Percentiles rank a stretch among this genome's conserved stretches.
These are phyloP conservation scores for Stachybotrys chlorohalonatus DNA, from an alignment of 2,329 filamentous ascomycete species.

Conservation along the genomic window DNA sequence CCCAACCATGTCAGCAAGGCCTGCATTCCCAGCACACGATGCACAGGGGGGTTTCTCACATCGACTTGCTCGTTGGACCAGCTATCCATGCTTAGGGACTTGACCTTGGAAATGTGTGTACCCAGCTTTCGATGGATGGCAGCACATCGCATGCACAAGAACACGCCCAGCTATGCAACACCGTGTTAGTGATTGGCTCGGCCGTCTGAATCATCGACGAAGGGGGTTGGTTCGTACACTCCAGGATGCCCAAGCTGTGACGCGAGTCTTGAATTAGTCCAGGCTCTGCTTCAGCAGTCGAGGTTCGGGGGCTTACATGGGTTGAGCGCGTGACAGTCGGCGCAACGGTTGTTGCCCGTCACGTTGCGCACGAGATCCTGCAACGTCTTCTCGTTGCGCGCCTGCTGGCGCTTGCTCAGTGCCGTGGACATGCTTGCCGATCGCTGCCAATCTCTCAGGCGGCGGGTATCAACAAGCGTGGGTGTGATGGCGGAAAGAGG, in stretches of 20 bases:
- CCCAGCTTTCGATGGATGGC: conserved; percentile 92
- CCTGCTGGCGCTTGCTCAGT: conserved; percentile 93
- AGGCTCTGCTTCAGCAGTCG: not conserved
- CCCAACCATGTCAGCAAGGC: conserved; percentile 8
- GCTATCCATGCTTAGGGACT: conserved; percentile 96
- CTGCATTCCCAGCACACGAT: not conserved
- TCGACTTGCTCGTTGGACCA: conserved; percentile 96
- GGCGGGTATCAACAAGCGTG: not conserved
- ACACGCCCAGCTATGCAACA: conserved; percentile 67
- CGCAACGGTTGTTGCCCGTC: conserved; percentile 86
- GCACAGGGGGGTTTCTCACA: conserved; percentile 41
- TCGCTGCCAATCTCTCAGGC: not conserved
- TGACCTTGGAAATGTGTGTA: conserved; percentile 97
- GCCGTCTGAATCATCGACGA: not conserved
- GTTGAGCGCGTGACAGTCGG: conserved; percentile 85
- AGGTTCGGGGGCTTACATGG: conserved; percentile 52
- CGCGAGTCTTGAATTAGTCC: conserved; percentile 15
- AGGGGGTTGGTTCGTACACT: conserved; percentile 52
- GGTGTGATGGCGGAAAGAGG: not conserved
- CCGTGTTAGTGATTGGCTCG: not conserved
- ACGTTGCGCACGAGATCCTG: conserved; percentile 80
- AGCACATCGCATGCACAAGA: conserved; percentile 96
- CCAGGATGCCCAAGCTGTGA: conserved; percentile 87
- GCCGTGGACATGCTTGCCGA: conserved; percentile 53
- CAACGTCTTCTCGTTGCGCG: conserved; percentile 86